Evolutionary conservation across 352 stramenopile genomes (phyloP).

Genomic region (Globisporangium parvum): DNA sequence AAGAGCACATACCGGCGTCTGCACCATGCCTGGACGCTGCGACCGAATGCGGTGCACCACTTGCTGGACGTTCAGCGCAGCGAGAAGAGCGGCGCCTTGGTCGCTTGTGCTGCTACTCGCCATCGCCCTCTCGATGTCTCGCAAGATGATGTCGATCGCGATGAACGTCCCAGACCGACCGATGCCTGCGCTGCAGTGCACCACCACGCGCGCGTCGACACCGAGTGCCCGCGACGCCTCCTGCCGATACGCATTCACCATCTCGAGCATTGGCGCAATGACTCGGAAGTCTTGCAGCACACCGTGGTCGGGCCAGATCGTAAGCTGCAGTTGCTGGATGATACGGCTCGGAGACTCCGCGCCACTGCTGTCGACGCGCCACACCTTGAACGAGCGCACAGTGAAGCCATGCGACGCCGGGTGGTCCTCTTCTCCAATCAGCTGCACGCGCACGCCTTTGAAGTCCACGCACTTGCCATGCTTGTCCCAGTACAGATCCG

Average conservation of each 20-base stretch:
- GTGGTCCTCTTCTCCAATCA: constrained; percentile 36
- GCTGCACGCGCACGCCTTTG: constrained; percentile 38
- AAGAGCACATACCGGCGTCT: constrained; percentile 38
- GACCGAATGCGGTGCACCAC: constrained; percentile 60
- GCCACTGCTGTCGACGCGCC: constrained; percentile 18
- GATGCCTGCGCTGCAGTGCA: constrained; percentile 81
- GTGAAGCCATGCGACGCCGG: constrained; percentile 30
- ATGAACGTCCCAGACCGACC: constrained; percentile 81
- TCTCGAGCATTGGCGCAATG: constrained; percentile 65
- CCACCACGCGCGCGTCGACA: constrained; percentile 34
- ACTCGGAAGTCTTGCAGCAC: constrained; percentile 67
- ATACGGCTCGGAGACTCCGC: constrained; percentile 22
- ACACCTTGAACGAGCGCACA: constrained; percentile 51
- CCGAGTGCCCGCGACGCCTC: constrained; percentile 20
- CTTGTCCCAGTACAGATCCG: constrained; percentile 69
- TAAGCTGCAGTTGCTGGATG: constrained; percentile 73
- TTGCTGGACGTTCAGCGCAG: constrained; percentile 39
- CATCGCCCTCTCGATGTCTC: constrained; percentile 36
- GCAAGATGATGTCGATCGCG: constrained; percentile 73
- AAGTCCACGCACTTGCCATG: constrained; percentile 41
- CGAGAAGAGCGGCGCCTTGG: constrained; percentile 15
- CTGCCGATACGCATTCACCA: constrained; percentile 43
- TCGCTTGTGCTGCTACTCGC: constrained; percentile 12
- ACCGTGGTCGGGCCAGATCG: constrained; percentile 74
- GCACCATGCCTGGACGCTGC: constrained; percentile 77